phyloP scores from a whole-genome alignment of 371 early-diverging fungal species.

The Mucor circinelloides region DNA sequence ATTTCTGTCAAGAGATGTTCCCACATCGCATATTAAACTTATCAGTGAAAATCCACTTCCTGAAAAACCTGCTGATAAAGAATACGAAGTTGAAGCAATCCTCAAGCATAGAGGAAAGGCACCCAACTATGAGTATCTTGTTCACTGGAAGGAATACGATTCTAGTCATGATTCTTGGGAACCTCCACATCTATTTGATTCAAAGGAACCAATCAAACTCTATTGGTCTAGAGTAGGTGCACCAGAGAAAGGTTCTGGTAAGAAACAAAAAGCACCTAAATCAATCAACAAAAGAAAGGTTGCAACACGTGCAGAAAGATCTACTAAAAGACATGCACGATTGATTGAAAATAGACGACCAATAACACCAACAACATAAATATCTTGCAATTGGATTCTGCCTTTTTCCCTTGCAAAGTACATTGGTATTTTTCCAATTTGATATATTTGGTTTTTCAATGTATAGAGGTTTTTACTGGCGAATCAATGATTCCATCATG shows the following conservation, averaged over 20 bases:
- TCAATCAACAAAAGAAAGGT: not conserved
- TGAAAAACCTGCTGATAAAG: no score
- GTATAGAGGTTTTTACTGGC: not conserved
- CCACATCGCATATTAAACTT: no score
- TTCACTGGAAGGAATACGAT: constrained; percentile 3
- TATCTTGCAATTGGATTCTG: not conserved
- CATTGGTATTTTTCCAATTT: not conserved
- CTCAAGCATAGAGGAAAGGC: not conserved
- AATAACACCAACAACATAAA: no score
- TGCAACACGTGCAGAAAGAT: not conserved
- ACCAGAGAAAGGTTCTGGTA: no score
- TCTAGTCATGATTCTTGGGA: not conserved
- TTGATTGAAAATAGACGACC: not conserved
- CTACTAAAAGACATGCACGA: not conserved
- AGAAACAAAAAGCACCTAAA: not conserved
- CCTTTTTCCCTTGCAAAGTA: not conserved
- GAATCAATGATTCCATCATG: not conserved
- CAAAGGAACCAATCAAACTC: not conserved
- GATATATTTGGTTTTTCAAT: not conserved
- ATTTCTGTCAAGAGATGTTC: no score
- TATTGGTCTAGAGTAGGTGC: not conserved
- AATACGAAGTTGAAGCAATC: no score
- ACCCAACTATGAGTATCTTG: not conserved
- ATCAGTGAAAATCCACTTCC: no score
- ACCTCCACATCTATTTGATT: not conserved